Evolutionary conservation across 2,329 filamentous ascomycete genomes (phyloP).

Genomic region (Dissoconium aciculare): DNA sequence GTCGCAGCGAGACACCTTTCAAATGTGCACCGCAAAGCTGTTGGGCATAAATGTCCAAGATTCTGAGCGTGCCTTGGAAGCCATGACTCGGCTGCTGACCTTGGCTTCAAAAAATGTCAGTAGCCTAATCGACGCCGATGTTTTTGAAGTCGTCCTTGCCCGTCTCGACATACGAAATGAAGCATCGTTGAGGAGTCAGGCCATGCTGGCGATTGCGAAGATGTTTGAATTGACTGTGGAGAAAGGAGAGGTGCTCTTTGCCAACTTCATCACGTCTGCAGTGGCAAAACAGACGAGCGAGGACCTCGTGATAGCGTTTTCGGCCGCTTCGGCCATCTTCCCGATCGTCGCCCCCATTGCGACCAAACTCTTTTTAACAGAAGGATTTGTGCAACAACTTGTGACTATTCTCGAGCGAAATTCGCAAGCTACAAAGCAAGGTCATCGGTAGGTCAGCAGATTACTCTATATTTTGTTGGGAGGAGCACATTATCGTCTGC

Average conservation of each 20-base stretch:
- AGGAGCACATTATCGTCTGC: neutral
- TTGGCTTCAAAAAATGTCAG: slow-evolving; percentile 41
- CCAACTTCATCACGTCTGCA: slow-evolving; percentile 57
- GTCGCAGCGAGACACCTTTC: slow-evolving; percentile 45
- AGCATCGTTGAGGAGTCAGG: slow-evolving; percentile 60
- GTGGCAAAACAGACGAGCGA: slow-evolving; percentile 65
- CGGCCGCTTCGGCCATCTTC: slow-evolving; percentile 77
- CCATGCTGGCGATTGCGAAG: slow-evolving; percentile 66
- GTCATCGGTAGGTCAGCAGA: slow-evolving; percentile 19
- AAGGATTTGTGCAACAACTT: slow-evolving; percentile 69
- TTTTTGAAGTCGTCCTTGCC: slow-evolving; percentile 70
- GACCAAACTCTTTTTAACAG: slow-evolving; percentile 66
- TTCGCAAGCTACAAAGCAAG: slow-evolving; percentile 18
- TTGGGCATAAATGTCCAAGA: slow-evolving; percentile 79
- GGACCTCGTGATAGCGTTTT: slow-evolving; percentile 82
- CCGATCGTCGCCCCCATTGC: slow-evolving; percentile 66
- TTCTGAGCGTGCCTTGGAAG: slow-evolving; percentile 45
- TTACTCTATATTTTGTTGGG: too few species aligned
- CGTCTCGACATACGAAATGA: slow-evolving; percentile 75
- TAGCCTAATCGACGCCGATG: slow-evolving; percentile 57
- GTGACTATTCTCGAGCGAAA: slow-evolving; percentile 43
- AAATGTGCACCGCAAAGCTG: slow-evolving; percentile 68
- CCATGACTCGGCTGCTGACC: slow-evolving; percentile 43
- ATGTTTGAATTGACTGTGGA: slow-evolving; percentile 66
- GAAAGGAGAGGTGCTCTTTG: slow-evolving; percentile 48